Conservation (phyloP, 2,329 filamentous ascomycete genomes). For the Davidsoniella eucalypti region DNA sequence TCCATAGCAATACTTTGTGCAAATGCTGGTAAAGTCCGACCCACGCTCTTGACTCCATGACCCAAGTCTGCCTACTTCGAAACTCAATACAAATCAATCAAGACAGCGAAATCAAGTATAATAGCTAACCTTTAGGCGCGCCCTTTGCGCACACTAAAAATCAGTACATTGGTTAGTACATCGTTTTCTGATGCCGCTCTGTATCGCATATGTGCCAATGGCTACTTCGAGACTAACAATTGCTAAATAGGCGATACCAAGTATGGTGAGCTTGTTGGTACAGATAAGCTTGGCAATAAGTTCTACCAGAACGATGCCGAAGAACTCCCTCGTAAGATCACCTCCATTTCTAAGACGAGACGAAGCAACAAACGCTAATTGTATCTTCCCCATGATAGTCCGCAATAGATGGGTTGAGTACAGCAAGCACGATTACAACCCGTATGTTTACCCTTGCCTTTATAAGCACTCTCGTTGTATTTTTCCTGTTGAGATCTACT, state of each 20-base stretch:
- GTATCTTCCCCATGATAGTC: conserved; percentile 35
- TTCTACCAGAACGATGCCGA: conserved; percentile 81
- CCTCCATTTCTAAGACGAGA: background rate
- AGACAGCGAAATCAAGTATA: background rate
- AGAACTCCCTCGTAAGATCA: conserved; percentile 64
- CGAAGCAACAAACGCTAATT: background rate
- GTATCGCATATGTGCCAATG: background rate
- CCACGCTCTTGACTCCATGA: too few species aligned
- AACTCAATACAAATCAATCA: background rate
- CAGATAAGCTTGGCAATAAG: conserved; percentile 90
- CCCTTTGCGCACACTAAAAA: conserved; percentile 3
- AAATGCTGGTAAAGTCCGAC: conserved; percentile 56
- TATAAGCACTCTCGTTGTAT: too few species aligned
- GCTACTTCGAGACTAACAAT: background rate
- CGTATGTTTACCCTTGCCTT: conserved; percentile 20
- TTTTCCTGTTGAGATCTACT: background rate
- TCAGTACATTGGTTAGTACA: conserved; percentile 39
- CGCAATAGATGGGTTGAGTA: conserved; percentile 97
- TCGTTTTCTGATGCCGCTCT: background rate
- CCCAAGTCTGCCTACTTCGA: background rate
- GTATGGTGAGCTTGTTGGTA: conserved; percentile 68
- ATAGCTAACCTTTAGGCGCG: background rate
- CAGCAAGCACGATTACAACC: conserved; percentile 69
- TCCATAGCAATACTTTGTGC: conserved; percentile 67
- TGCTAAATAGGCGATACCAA: conserved; percentile 74